Conservation (phyloP, 257 asterid genomes). For the Mentha longifolia region DNA sequence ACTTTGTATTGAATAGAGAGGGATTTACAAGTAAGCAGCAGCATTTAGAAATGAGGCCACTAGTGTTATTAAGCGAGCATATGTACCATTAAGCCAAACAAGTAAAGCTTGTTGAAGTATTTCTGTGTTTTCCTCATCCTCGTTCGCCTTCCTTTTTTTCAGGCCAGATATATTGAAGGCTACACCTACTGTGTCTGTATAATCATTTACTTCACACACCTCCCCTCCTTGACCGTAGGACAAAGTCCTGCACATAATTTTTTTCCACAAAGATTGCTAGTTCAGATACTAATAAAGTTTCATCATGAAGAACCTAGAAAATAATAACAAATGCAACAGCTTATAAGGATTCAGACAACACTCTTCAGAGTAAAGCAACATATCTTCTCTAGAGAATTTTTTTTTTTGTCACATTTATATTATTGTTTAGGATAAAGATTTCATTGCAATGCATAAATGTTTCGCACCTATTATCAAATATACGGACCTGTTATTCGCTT, state of each 20-base stretch:
- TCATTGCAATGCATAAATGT: too few species aligned
- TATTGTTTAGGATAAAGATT: not conserved
- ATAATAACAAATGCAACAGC: too few species aligned
- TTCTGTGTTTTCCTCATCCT: conserved; percentile 40
- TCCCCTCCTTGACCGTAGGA: conserved; percentile 67
- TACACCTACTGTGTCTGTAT: conserved; percentile 63
- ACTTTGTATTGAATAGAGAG: too few species aligned
- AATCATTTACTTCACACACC: conserved; percentile 66
- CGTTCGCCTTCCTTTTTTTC: conserved; percentile 28
- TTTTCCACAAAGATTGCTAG: too few species aligned
- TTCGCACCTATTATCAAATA: not conserved
- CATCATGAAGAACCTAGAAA: not conserved
- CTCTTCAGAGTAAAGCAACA: too few species aligned
- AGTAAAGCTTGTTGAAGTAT: conserved; percentile 41
- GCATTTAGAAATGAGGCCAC: not conserved
- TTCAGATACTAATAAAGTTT: too few species aligned
- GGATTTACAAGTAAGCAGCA: too few species aligned
- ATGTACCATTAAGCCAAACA: conserved; percentile 60
- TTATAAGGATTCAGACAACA: too few species aligned
- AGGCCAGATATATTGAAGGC: conserved; percentile 45
- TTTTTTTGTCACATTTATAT: too few species aligned
- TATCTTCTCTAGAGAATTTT: too few species aligned
- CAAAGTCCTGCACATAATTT: conserved; percentile 46
- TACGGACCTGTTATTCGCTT: conserved; percentile 42
- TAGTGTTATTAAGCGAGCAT: not conserved